Base-by-base conservation (phyloP, 2,329 filamentous ascomycete species). In the Cadophora malorum region DNA sequence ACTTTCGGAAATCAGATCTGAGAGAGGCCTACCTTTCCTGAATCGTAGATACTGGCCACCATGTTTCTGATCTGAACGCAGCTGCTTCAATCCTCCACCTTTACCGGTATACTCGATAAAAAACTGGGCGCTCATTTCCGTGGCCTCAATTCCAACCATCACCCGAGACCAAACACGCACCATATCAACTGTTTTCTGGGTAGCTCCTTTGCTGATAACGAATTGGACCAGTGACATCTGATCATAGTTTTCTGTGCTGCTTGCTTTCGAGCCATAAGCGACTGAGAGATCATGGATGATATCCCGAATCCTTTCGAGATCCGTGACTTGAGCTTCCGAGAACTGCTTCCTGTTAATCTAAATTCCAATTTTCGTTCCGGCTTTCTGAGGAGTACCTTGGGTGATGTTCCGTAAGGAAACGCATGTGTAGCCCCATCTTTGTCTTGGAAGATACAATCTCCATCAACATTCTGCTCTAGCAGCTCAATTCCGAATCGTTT, bases 61-160 rank as follows among this genome's bases (percentile, higher is more conserved):
- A 52, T 81, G 72, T 66, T 84, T 83, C 25, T 78, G 73, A 71
- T 88, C 86, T 0, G 84, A 85, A 0, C 83, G 79, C 81, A 88
- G 85, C 55, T 81, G 78, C 67, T 84, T 67, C 2, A 88, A 76
- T 0, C 87, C 86, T 4, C 82, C 82, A 2, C 84, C 83, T 12
- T 80, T 81, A 70, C 82, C 83, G 79, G 83, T 84, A 76, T 88
- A 87, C 72, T 86, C 80, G 25, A 89, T 78, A 71, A 88, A 86
- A 72, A 78, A 88, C 1, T 85, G 74, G 0, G 85, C 85, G 7
- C 81, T 83, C 4, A 86, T 72, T 14, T 87, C 84, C 1, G 65
- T 67, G 0, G 85, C 80, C 41, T 86, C 83, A 0, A 81, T 38
- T 1, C 85, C 85, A 1, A 86, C 76, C 81, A 85, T 83, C 1